A percentile compares a stretch with the other conserved stretches of the same genome.
phyloP scores from a whole-genome alignment of 805 yeast genomes.

The Vanderwaltozyma yarrowii region DNA sequence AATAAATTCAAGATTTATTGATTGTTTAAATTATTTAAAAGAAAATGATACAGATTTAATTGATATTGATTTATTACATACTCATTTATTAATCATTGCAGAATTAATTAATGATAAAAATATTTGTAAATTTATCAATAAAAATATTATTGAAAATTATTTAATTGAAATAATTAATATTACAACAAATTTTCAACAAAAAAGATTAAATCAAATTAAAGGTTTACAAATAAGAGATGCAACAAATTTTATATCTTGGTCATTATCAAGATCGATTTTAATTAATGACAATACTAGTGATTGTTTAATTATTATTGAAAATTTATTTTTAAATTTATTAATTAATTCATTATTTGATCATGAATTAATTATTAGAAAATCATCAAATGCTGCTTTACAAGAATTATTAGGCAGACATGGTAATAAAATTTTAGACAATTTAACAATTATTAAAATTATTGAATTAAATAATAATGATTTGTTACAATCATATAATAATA shows the following conservation, averaged over 20 bases:
- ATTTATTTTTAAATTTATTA: constrained; percentile 32
- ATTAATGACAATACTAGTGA: not conserved
- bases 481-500: constrained; percentile 31
- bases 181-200: constrained; percentile 50
- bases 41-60: constrained; percentile 10
- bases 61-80: constrained; percentile 27
- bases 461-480: constrained; percentile 48
- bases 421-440: constrained; percentile 21
- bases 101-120: constrained; percentile 14
- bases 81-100: constrained; percentile 29
- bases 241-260: constrained; percentile 79
- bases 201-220: constrained; percentile 37
- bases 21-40: constrained; percentile 7
- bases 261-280: constrained; percentile 37
- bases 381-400: constrained; percentile 80
- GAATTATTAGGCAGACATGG: constrained; percentile 70
- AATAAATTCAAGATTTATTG: constrained; percentile 23
- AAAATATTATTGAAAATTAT: constrained; percentile 1
- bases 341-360: constrained; percentile 54
- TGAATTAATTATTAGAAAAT: constrained; percentile 66
- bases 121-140: constrained; percentile 7
- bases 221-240: constrained; percentile 77
- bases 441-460: constrained; percentile 35
- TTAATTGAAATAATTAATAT: constrained; percentile 19
- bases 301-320: constrained; percentile 17